phyloP scores from a whole-genome alignment of 192 early-diverging fungal genomes.

The Backusella psychrophila region DNA sequence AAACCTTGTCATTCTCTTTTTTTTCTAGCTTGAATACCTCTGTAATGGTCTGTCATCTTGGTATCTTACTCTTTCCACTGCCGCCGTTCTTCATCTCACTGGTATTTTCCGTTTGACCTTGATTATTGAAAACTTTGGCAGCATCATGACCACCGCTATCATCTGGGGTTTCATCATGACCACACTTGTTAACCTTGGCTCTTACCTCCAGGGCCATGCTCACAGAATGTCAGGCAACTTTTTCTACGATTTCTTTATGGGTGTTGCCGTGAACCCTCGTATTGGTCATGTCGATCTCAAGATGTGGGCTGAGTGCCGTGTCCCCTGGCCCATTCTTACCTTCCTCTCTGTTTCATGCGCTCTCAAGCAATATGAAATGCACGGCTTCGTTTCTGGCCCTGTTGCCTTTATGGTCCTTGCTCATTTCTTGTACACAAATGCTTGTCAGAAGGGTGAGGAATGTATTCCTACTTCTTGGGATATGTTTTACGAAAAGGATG shows the following conservation, averaged over 20 bases:
- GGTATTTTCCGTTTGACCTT: conserved; percentile 43
- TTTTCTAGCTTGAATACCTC: conserved; percentile 44
- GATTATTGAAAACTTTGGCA: conserved; percentile 58
- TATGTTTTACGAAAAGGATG: conserved; percentile 55
- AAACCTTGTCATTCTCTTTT: background rate
- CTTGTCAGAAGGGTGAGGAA: conserved; percentile 51
- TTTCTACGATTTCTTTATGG: conserved; percentile 51
- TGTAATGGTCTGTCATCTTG: conserved; percentile 53
- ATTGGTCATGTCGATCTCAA: conserved; percentile 45
- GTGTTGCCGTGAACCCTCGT: conserved; percentile 43
- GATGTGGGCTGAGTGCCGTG: conserved; percentile 50
- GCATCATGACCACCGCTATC: conserved; percentile 52
- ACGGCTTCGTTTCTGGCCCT: conserved; percentile 38
- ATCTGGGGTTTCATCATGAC: conserved; percentile 50
- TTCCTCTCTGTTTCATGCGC: conserved; percentile 47
- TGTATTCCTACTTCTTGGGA: conserved; percentile 54
- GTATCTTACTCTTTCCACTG: conserved; percentile 45
- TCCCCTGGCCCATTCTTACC: conserved; percentile 47
- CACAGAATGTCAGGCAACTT: conserved; percentile 57
- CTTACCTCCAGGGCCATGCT: conserved; percentile 31
- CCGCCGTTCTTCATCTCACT: conserved; percentile 43
- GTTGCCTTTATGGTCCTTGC: conserved; percentile 47
- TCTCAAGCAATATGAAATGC: conserved; percentile 44
- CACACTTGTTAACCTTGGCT: conserved; percentile 29
- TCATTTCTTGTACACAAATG: conserved; percentile 49